Conservation (phyloP, 139 green algal species). For the Dunaliella primolecta region DNA sequence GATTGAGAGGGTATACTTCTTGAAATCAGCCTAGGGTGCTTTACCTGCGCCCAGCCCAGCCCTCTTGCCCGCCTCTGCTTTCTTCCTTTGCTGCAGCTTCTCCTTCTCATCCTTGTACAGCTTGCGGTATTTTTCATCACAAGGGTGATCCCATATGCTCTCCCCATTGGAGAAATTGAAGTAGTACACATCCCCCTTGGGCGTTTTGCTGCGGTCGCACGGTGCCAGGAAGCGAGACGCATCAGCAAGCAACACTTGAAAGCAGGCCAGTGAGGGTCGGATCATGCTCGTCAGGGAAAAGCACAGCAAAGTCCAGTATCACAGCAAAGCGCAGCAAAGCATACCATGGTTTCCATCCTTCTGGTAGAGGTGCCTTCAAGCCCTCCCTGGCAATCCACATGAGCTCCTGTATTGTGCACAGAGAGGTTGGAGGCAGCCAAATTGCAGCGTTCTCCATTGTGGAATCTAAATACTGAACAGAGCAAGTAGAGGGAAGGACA, state of each 20-base stretch:
- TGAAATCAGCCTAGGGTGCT: too few relatives aligned
- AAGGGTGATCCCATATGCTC: constrained; percentile 82
- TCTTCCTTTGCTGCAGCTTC: constrained; percentile 23
- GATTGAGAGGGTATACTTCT: too few relatives aligned
- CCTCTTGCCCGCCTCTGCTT: not conserved
- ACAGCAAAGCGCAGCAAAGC: not conserved
- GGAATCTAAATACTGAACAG: not conserved
- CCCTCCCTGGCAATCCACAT: constrained; percentile 78
- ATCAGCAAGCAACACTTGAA: not conserved
- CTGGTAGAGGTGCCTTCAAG: constrained; percentile 71
- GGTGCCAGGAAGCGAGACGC: not conserved
- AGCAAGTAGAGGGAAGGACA: not conserved
- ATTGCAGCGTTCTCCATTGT: not conserved
- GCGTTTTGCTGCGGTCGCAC: constrained; percentile 58
- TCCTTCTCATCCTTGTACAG: constrained; percentile 58
- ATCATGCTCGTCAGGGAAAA: not conserved
- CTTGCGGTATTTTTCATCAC: constrained; percentile 68
- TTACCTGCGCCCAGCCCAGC: not conserved
- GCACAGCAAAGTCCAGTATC: not conserved
- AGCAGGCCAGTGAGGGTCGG: not conserved
- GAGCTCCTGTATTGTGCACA: constrained; percentile 47
- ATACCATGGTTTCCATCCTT: constrained; percentile 76
- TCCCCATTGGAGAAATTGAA: constrained; percentile 79
- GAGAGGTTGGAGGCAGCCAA: not conserved
- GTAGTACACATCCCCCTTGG: constrained; percentile 77